Evolutionary conservation across 306 rosid genomes (phyloP), one percentile per base, ranked within the genome.

Genomic region (Pachyrhizus erosus): DNA sequence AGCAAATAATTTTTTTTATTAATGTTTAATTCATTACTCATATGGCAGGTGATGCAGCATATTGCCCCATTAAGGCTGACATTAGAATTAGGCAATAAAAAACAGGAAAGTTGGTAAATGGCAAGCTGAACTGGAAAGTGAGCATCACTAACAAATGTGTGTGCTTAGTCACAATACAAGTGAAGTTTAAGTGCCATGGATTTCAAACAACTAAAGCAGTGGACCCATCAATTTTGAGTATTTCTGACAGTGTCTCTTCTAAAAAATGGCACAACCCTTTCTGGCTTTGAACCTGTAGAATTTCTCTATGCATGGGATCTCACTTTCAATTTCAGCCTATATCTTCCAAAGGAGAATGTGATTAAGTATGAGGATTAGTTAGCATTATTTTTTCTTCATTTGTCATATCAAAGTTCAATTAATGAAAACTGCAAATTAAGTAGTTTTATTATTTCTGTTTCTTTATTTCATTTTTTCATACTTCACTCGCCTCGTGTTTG

Each of bases 241-340:
- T 61, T 60, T 20, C 9, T 27, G 60, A 43, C 1, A 7, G 12
- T 14, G 5, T 78, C 80, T 37, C 62, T 84, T 78, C 43, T 84
- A 2, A 72, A 26, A 3, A 13, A 29, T 9, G 83, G 87, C n/a
- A 0, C 4, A 51, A 7, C 33, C 2, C 42, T 80, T 8, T 9
- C 2, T 52, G 10, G 0, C 24, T 8, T 1, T 29, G 0, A 62
- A 9, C 15, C 62, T 71, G 33, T 72, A 1, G 5, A 0, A 0
- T 78, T 84, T 34, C 2, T 4, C 0, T 78, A 78, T 52, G 76
- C 80, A 0, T 72, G 72, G 83, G 27, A 65, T 27, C 70, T 11
- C 1, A 1, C 20, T 78, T 72, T 42, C 24, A 76, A 27, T 78
- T 84, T 40, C 40, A 15, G 49, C 70, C 55, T 0, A 64, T 84